Conservation (phyloP, 202 grass and related monocot genomes). For the Setaria italica region DNA sequence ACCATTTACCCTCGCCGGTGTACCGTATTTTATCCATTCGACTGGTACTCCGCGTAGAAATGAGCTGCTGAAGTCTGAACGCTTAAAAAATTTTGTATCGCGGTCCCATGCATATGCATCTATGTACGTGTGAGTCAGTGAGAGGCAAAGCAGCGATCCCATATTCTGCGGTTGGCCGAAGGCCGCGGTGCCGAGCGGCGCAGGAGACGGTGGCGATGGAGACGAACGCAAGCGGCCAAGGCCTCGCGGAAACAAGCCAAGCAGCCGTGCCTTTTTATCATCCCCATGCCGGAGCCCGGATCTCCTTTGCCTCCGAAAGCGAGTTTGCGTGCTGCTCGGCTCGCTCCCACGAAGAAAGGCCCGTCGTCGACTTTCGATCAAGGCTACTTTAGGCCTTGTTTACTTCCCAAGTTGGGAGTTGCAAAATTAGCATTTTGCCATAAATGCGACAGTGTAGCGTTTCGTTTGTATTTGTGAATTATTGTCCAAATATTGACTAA, state of each 20-base stretch:
- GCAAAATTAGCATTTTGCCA: too few relatives aligned
- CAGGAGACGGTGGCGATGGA: neutral
- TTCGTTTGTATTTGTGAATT: too few relatives aligned
- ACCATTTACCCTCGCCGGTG: too few relatives aligned
- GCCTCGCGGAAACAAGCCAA: neutral
- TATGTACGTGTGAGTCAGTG: neutral
- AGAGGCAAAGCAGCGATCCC: neutral
- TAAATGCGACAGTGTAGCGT: too few relatives aligned
- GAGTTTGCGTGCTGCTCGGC: too few relatives aligned
- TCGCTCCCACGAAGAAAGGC: neutral
- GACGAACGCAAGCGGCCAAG: slow-evolving; percentile 33
- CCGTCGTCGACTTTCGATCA: neutral
- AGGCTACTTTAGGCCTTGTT: too few relatives aligned
- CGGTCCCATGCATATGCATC: neutral
- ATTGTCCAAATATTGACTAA: too few relatives aligned
- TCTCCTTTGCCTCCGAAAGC: neutral
- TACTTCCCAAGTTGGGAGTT: too few relatives aligned
- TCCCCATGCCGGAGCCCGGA: slow-evolving; percentile 2
- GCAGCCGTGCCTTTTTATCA: neutral
- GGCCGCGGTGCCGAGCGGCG: too few relatives aligned
- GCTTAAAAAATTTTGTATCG: neutral
- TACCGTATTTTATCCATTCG: too few relatives aligned
- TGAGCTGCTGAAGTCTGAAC: neutral
- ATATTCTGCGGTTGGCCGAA: slow-evolving; percentile 9
- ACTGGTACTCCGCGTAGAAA: too few relatives aligned